Evolutionary conservation across 805 yeast genomes (phyloP).

Genomic region (Blastobotrys parvus): DNA sequence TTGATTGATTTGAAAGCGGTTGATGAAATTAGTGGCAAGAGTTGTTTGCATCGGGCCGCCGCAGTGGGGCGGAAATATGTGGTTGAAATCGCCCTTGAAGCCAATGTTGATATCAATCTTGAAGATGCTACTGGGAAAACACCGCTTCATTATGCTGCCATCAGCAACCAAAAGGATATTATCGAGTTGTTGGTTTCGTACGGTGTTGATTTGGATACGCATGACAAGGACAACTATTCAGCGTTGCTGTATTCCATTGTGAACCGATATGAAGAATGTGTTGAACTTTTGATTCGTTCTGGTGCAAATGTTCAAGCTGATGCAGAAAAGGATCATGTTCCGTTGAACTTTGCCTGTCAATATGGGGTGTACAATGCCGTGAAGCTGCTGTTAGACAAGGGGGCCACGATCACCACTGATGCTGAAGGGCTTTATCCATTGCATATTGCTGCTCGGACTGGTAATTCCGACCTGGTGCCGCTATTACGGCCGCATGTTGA

Average conservation of each 20-base stretch:
- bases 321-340: slow-evolving; percentile 40
- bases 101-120: slow-evolving; percentile 23
- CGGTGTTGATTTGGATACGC: slow-evolving; percentile 29
- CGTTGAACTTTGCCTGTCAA: slow-evolving; percentile 79
- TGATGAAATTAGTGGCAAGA: slow-evolving; percentile 69
- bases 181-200: slow-evolving; percentile 35
- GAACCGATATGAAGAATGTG: slow-evolving; percentile 50
- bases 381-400: slow-evolving; percentile 45
- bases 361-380: slow-evolving; percentile 69
- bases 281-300: slow-evolving; percentile 40
- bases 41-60: slow-evolving; percentile 62
- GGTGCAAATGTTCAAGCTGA: slow-evolving; percentile 36
- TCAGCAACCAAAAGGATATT: slow-evolving; percentile 39
- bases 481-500: slow-evolving; percentile 53
- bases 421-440: slow-evolving; percentile 83
- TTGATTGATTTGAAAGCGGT: slow-evolving; percentile 53
- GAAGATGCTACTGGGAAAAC: slow-evolving; percentile 51
- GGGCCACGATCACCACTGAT: slow-evolving; percentile 42
- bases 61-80: slow-evolving; percentile 24
- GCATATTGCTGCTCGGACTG: slow-evolving; percentile 82
- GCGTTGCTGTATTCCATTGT: slow-evolving; percentile 76
- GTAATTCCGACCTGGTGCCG: slow-evolving; percentile 61
- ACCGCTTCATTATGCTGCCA: slow-evolving; percentile 80
- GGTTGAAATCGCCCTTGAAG: slow-evolving; percentile 24
- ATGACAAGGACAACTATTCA: slow-evolving; percentile 46